Conservation (phyloP, 768 basidiomycete species). For the Phlegmacium glaucopus region DNA sequence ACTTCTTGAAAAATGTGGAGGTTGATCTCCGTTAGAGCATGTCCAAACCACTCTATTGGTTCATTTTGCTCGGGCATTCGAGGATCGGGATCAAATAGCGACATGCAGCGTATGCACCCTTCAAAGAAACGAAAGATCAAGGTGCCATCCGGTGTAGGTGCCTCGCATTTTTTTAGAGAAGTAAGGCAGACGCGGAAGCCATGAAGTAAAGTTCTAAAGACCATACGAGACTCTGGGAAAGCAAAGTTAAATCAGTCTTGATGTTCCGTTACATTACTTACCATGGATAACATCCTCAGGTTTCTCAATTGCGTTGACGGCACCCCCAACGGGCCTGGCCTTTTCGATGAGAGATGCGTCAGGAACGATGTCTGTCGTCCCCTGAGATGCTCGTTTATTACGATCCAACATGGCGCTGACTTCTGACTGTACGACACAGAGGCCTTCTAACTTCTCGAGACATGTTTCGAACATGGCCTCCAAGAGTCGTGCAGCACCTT, state of each 20-base stretch:
- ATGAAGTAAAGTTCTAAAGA: constrained; percentile 87
- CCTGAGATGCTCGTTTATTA: constrained; percentile 29
- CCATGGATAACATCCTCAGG: constrained; percentile 81
- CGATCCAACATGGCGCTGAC: constrained; percentile 45
- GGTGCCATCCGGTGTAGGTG: constrained; percentile 78
- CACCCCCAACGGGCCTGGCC: constrained; percentile 75
- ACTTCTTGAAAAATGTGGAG: constrained; percentile 94
- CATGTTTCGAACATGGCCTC: constrained; percentile 76
- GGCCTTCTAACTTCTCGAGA: constrained; percentile 79
- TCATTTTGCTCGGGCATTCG: constrained; percentile 65
- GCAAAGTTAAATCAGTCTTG: constrained; percentile 7
- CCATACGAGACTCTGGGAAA: constrained; percentile 69
- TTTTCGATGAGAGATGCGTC: constrained; percentile 79
- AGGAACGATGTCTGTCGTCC: constrained; percentile 33
- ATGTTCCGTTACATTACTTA: constrained; percentile 28
- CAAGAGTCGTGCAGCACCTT: constrained; percentile 68
- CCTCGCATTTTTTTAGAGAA: constrained; percentile 76
- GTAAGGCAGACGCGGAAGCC: constrained; percentile 80
- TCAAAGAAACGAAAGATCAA: constrained; percentile 86
- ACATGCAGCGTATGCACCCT: constrained; percentile 79
- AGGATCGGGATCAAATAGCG: constrained; percentile 71
- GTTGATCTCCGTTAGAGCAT: constrained; percentile 78
- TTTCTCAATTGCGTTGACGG: constrained; percentile 76
- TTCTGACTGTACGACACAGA: constrained; percentile 63
- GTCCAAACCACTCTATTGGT: constrained; percentile 80